Conservation (phyloP, 2,329 filamentous ascomycete genomes). For the Lachnellula hyalina region DNA sequence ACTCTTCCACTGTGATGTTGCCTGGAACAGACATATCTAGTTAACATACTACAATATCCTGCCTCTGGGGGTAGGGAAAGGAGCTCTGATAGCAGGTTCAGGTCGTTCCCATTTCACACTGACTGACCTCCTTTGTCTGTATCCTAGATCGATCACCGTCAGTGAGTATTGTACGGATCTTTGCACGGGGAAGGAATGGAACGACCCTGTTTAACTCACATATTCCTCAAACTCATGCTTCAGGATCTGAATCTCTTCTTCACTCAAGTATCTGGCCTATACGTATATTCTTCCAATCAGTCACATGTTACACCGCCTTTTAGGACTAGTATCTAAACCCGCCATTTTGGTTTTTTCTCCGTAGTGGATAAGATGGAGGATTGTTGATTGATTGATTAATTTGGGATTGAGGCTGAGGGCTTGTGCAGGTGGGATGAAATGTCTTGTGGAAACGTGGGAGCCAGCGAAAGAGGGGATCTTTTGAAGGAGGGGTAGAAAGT, state of each 20-base stretch:
- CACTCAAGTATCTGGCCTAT: conserved; percentile 7
- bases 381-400: not conserved
- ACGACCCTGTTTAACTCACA: conserved; percentile 5
- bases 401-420: not conserved
- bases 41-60: not conserved
- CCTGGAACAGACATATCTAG: conserved; percentile 17
- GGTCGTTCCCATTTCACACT: too few relatives aligned
- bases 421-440: too few relatives aligned
- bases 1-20: conserved; percentile 36
- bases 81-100: not conserved
- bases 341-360: not conserved
- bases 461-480: not conserved
- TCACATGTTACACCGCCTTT: not conserved
- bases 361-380: too few relatives aligned
- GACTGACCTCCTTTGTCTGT: conserved; percentile 19
- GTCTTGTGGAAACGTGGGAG: not conserved
- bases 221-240: conserved; percentile 25
- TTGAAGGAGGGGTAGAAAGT: not conserved
- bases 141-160: conserved; percentile 8
- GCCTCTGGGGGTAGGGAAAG: not conserved
- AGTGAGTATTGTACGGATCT: not conserved
- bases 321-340: not conserved
- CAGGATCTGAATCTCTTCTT: conserved; percentile 22
- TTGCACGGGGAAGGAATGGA: not conserved
- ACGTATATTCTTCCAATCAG: not conserved